phyloP scores from a whole-genome alignment of 139 green algal species.

The Tetraselmis chui region DNA sequence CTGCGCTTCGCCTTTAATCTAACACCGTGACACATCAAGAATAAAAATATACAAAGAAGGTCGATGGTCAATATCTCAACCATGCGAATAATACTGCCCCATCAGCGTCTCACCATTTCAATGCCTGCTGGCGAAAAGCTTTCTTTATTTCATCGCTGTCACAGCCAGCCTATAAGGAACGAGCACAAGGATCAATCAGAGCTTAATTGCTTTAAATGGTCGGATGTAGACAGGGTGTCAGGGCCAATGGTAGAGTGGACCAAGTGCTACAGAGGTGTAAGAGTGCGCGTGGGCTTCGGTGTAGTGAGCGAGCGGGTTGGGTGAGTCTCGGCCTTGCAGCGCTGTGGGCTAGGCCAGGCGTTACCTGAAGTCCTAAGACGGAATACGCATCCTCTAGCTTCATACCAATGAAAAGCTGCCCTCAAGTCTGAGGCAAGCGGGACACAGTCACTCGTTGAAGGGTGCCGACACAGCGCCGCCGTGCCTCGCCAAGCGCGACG shows the following conservation, averaged over 20 bases:
- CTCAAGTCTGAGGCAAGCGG: too few relatives aligned
- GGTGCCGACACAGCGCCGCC: too few relatives aligned
- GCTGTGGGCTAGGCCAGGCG: too few relatives aligned
- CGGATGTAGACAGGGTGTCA: background rate
- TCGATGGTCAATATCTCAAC: too few relatives aligned
- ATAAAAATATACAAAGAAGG: background rate
- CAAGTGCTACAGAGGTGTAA: too few relatives aligned
- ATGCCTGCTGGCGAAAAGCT: background rate
- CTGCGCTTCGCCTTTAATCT: background rate
- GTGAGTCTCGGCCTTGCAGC: too few relatives aligned
- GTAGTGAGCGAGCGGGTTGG: too few relatives aligned
- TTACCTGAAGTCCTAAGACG: background rate
- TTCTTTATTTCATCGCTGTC: background rate
- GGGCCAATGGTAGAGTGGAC: background rate
- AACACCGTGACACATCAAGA: background rate
- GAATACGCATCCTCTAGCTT: background rate
- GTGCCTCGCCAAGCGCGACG: too few relatives aligned
- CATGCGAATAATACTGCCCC: too few relatives aligned
- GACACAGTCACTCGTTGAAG: too few relatives aligned
- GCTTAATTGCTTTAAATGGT: background rate
- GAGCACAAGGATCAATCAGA: background rate
- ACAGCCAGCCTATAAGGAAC: background rate
- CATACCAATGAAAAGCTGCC: background rate
- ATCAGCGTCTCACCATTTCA: background rate
- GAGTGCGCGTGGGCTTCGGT: too few relatives aligned